Evolutionary conservation across 2,329 filamentous ascomycete genomes (phyloP).

Genomic region (Cyphellophora europaea): DNA sequence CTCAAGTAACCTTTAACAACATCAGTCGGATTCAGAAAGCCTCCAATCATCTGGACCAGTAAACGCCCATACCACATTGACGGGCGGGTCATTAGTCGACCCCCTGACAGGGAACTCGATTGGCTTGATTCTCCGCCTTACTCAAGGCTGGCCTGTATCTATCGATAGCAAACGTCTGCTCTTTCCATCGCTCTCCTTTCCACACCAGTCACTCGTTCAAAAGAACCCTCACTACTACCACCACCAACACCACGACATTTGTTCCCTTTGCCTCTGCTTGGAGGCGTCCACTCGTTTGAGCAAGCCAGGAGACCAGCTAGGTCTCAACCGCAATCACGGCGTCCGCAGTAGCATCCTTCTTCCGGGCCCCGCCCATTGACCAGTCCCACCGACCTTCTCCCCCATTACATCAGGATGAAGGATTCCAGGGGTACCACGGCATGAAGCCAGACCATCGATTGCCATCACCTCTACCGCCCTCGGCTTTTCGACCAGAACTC

Average conservation of each 20-base stretch:
- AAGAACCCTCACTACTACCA: too few relatives aligned
- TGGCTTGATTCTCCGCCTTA: slow-evolving; percentile 2
- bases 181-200: neutral
- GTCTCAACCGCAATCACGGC: slow-evolving; percentile 36
- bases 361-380: slow-evolving; percentile 50
- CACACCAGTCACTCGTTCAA: neutral
- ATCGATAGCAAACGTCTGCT: slow-evolving; percentile 6
- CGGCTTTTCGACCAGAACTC: slow-evolving; percentile 35
- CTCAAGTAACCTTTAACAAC: too few relatives aligned
- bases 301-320: slow-evolving; percentile 5
- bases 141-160: slow-evolving; percentile 2
- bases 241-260: neutral
- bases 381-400: slow-evolving; percentile 28
- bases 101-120: slow-evolving; percentile 1
- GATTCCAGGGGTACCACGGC: slow-evolving; percentile 27
- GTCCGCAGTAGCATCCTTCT: slow-evolving; percentile 51
- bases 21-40: neutral
- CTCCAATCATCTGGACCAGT: neutral
- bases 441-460: slow-evolving; percentile 27
- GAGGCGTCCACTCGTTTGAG: neutral
- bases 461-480: slow-evolving; percentile 31
- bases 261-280: neutral
- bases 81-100: slow-evolving; percentile 1
- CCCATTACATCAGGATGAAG: slow-evolving; percentile 35
- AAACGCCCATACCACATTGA: neutral